Evolutionary conservation across 176 grass and related monocot species (phyloP).

Genomic region (Calamus simplicifolius): DNA sequence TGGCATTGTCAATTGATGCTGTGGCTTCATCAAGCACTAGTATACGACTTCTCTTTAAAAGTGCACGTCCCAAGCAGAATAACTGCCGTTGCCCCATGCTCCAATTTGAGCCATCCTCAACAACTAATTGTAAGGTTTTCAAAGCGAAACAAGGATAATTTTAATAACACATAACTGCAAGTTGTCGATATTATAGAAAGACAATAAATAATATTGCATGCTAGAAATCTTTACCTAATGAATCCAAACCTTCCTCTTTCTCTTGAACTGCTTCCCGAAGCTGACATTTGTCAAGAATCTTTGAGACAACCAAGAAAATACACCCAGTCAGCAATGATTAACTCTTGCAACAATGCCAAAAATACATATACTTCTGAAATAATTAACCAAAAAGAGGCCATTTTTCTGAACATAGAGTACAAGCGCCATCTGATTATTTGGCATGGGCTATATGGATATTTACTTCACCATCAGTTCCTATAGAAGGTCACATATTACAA

Average conservation of each 20-base stretch:
- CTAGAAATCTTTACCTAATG: slow-evolving; percentile 39
- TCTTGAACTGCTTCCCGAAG: slow-evolving; percentile 73
- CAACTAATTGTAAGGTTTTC: slow-evolving; percentile 30
- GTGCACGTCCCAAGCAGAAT: slow-evolving; percentile 77
- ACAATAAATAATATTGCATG: not conserved
- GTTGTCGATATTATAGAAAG: not conserved
- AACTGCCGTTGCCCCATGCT: slow-evolving; percentile 98
- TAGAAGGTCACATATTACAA: no score
- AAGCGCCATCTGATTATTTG: no score
- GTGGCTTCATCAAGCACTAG: slow-evolving; percentile 90
- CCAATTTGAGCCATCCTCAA: slow-evolving; percentile 88
- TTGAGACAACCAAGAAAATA: slow-evolving; percentile 6
- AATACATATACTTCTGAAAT: no score
- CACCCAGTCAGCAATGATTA: slow-evolving; percentile 2
- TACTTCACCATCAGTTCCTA: no score
- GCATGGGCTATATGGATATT: no score
- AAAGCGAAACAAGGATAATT: not conserved
- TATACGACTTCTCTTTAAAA: slow-evolving; percentile 58
- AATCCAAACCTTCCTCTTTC: slow-evolving; percentile 73
- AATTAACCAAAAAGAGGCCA: no score
- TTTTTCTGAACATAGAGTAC: no score
- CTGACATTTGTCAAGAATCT: slow-evolving; percentile 92
- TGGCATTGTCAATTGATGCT: slow-evolving; percentile 79
- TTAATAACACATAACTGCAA: no score
- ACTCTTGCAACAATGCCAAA: no score